phyloP scores from a whole-genome alignment of 306 rosid species.

The Sicyos edulis region DNA sequence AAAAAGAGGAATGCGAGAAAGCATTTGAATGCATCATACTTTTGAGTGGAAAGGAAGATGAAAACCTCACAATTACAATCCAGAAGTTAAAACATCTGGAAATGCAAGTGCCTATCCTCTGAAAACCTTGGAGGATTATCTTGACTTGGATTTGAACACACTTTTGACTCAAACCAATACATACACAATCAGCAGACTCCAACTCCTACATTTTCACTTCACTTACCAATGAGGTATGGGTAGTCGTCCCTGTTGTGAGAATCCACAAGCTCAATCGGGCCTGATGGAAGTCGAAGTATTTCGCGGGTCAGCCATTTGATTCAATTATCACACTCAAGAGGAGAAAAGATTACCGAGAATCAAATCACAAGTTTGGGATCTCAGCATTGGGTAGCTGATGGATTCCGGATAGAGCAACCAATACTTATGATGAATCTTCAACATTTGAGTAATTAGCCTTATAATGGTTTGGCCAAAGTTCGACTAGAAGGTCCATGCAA shows the following conservation, averaged over 20 bases:
- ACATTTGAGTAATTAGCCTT: not conserved
- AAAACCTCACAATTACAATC: conserved; percentile 19
- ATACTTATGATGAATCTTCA: not conserved
- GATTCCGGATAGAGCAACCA: not conserved
- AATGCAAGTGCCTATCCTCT: conserved; percentile 20
- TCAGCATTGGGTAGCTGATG: not conserved
- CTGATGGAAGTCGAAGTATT: conserved; percentile 1
- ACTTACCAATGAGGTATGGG: conserved; percentile 5
- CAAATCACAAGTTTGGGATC: not conserved
- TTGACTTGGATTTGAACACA: conserved; percentile 11
- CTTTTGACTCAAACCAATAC: conserved; percentile 16
- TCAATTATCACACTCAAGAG: conserved; percentile 8
- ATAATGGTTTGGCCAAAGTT: conserved; percentile 32
- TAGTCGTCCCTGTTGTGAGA: not conserved
- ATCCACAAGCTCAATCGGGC: conserved; percentile 12
- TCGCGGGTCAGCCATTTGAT: conserved; percentile 4
- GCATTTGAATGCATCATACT: not conserved
- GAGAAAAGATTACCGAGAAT: not conserved
- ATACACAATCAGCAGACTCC: not conserved
- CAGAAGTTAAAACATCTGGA: conserved; percentile 12
- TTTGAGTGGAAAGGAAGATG: conserved; percentile 14
- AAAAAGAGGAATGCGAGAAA: not conserved
- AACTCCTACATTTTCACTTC: not conserved
- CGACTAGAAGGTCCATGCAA: conserved; percentile 60
- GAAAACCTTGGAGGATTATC: not conserved